Percentiles rank a stretch among this genome's conserved stretches.
phyloP scores from a whole-genome alignment of 2,329 filamentous ascomycete species.

The Trichoderma polysporum region DNA sequence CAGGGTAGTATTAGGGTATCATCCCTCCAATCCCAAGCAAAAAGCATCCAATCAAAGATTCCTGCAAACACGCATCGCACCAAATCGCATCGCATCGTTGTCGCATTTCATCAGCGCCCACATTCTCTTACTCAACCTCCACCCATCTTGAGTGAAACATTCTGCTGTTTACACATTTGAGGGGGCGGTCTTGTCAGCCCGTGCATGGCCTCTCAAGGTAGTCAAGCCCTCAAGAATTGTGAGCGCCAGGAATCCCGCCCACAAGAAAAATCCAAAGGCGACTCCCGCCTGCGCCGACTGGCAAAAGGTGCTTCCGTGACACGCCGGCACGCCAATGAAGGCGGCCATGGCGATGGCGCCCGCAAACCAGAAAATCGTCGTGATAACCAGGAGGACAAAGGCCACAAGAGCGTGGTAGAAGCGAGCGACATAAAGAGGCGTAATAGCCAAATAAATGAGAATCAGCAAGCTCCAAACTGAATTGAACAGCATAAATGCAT shows the following conservation, averaged over 20 bases:
- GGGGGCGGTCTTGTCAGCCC: slow-evolving; percentile 29
- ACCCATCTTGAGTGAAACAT: neutral
- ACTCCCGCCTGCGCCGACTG: slow-evolving; percentile 60
- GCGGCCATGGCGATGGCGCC: slow-evolving; percentile 77
- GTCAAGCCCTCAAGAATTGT: slow-evolving; percentile 48
- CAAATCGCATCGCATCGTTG: neutral
- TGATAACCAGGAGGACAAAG: slow-evolving; percentile 67
- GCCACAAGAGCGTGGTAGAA: slow-evolving; percentile 65
- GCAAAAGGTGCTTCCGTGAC: slow-evolving; percentile 57
- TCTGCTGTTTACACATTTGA: neutral
- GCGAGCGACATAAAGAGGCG: slow-evolving; percentile 61
- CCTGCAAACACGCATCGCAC: neutral
- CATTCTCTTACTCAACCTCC: neutral
- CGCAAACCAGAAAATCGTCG: slow-evolving; percentile 86
- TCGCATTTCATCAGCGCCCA: neutral
- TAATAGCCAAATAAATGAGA: slow-evolving; percentile 67
- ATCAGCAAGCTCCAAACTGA: slow-evolving; percentile 73
- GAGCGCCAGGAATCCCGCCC: slow-evolving; percentile 50
- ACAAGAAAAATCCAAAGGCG: slow-evolving; percentile 67
- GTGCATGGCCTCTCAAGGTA: slow-evolving; percentile 37
- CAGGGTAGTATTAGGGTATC: slow-evolving; percentile 16
- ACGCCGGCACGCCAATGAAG: slow-evolving; percentile 54
- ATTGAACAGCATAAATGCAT: slow-evolving; percentile 80
- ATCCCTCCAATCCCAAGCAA: neutral
- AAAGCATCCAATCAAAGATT: neutral